A percentile compares a stretch with the other conserved stretches of the same genome.
These are phyloP conservation scores for Dictyophora rubrovolvata DNA, from an alignment of 768 basidiomycete species.

Conservation along the genomic window DNA sequence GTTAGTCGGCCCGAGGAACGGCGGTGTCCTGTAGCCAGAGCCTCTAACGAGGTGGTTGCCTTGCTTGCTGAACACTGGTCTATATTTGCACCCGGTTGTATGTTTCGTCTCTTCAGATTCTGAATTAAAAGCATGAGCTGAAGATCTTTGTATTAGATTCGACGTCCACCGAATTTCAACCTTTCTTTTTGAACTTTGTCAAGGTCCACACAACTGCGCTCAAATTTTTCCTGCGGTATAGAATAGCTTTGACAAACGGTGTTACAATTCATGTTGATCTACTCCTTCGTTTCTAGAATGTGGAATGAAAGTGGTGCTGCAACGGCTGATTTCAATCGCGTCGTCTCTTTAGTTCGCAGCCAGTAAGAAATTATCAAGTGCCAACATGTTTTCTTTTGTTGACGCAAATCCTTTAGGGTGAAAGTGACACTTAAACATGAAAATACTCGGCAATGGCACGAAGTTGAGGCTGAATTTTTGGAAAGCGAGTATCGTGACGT, in stretches of 20 bases:
- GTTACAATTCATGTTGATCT: background rate
- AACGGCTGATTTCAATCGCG: slow-evolving; percentile 63
- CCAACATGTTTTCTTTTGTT: background rate
- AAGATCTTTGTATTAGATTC: slow-evolving; percentile 39
- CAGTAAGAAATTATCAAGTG: slow-evolving; percentile 46
- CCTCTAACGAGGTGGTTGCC: slow-evolving; percentile 80
- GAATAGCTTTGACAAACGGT: background rate
- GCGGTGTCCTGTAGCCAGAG: slow-evolving; percentile 73
- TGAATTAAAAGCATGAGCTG: background rate
- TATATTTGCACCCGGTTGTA: slow-evolving; percentile 79
- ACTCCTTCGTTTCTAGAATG: slow-evolving; percentile 32
- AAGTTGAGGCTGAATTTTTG: slow-evolving; percentile 71
- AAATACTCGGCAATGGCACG: slow-evolving; percentile 69
- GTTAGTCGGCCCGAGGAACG: slow-evolving; percentile 61
- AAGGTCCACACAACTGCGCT: slow-evolving; percentile 73
- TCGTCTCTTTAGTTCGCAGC: slow-evolving; percentile 68
- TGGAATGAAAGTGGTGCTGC: slow-evolving; percentile 84
- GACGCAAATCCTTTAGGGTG: slow-evolving; percentile 36
- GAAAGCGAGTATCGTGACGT: slow-evolving; percentile 81
- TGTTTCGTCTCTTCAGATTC: slow-evolving; percentile 19
- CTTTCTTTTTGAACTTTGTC: slow-evolving; percentile 79
- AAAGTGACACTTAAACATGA: slow-evolving; percentile 68
- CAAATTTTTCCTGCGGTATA: slow-evolving; percentile 66
- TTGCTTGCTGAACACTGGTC: slow-evolving; percentile 78
- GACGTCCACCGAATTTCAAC: slow-evolving; percentile 71